Evolutionary conservation across 2,329 filamentous ascomycete genomes (phyloP).

Genomic region (Plectosphaerella cucumerina): DNA sequence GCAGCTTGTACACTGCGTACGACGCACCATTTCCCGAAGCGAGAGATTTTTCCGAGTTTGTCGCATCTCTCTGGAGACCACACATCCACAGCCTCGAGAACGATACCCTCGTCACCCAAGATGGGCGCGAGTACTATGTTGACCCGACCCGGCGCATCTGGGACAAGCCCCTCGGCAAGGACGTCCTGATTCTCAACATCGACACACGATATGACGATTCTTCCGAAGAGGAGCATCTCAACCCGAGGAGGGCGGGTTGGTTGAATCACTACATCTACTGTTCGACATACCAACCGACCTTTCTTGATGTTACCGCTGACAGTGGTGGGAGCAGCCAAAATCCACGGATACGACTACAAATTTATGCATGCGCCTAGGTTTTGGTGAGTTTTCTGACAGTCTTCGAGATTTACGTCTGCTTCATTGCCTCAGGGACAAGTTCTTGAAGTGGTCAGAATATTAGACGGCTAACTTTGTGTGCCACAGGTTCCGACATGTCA

Average conservation of each 20-base stretch:
- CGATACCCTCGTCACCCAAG: background rate
- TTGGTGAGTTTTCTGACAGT: background rate
- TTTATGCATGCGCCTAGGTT: constrained; percentile 37
- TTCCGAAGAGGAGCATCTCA: constrained; percentile 1
- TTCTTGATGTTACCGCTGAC: background rate
- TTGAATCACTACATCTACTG: constrained; percentile 34
- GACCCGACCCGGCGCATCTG: background rate
- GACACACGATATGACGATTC: constrained; percentile 5
- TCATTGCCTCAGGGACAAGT: no score
- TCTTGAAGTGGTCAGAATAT: no score
- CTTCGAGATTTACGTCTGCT: no score
- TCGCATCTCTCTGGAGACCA: background rate
- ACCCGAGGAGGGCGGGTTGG: constrained; percentile 15
- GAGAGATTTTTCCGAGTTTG: background rate
- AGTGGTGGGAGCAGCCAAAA: constrained; percentile 22
- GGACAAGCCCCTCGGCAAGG: constrained; percentile 3
- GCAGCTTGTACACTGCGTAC: background rate
- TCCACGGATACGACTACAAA: constrained; percentile 46
- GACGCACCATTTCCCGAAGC: background rate
- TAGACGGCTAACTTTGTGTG: no score
- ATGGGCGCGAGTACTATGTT: background rate
- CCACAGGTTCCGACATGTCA: constrained; percentile 31
- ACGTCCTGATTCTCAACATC: constrained; percentile 7
- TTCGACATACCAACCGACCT: no score
- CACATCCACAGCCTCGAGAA: background rate